phyloP scores from a whole-genome alignment of 805 yeast species.

The Candida vartiovaarae region DNA sequence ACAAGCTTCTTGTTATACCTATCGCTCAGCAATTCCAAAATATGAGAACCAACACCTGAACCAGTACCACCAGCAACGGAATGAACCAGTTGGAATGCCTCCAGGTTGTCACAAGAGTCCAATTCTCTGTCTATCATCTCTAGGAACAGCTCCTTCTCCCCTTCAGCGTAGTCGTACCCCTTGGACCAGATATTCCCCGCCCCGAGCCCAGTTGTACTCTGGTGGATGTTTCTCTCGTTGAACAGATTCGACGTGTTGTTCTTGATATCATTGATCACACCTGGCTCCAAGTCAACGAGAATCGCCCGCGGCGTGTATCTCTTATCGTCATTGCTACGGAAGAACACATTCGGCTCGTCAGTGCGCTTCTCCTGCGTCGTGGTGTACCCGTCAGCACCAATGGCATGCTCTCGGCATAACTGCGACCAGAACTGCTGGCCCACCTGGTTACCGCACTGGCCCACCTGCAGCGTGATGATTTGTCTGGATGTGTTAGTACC shows the following conservation, averaged over 20 bases:
- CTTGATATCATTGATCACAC: constrained; percentile 65
- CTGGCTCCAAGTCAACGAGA: constrained; percentile 83
- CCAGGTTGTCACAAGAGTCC: constrained; percentile 83
- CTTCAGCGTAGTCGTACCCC: constrained; percentile 73
- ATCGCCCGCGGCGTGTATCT: constrained; percentile 86
- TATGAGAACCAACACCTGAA: constrained; percentile 83
- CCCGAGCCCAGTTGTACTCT: constrained; percentile 78
- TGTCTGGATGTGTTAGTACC: constrained; percentile 5
- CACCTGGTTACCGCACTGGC: constrained; percentile 96
- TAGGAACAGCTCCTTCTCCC: constrained; percentile 62
- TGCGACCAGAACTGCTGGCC: constrained; percentile 93
- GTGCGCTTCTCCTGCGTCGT: constrained; percentile 28
- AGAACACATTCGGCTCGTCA: constrained; percentile 81
- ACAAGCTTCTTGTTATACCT: constrained; percentile 75
- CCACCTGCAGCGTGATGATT: constrained; percentile 13
- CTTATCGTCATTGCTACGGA: constrained; percentile 64
- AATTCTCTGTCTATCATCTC: constrained; percentile 85
- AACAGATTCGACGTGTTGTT: constrained; percentile 53
- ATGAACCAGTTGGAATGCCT: constrained; percentile 86
- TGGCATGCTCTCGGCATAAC: constrained; percentile 80
- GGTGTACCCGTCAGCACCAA: constrained; percentile 34
- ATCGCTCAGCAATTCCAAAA: constrained; percentile 75
- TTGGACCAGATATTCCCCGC: constrained; percentile 97
- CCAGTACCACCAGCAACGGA: constrained; percentile 99
- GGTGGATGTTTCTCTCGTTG: constrained; percentile 75